Percentiles rank a stretch among this genome's conserved stretches.
These are phyloP conservation scores for Mortierella sp. DNA, from an alignment of 371 early-diverging fungal genomes.

Conservation along the genomic window DNA sequence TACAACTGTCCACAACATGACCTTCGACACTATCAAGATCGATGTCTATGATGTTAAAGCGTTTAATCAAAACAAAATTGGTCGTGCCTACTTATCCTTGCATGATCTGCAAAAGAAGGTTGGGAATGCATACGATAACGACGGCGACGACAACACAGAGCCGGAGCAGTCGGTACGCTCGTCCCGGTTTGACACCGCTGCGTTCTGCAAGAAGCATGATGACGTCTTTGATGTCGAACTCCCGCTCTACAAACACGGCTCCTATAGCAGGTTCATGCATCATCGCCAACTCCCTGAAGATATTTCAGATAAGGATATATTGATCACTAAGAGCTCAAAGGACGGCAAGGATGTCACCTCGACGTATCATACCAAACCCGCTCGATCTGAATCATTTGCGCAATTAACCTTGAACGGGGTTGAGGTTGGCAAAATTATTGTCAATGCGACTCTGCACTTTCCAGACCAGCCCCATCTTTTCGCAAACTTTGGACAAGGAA, in stretches of 20 bases:
- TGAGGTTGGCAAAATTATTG: slow-evolving; percentile 47
- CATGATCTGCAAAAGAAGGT: slow-evolving; percentile 48
- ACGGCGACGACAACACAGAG: slow-evolving; percentile 43
- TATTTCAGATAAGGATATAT: slow-evolving; percentile 3
- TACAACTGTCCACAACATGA: slow-evolving; percentile 53
- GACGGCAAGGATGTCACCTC: slow-evolving; percentile 24
- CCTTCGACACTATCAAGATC: slow-evolving; percentile 53
- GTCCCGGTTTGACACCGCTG: slow-evolving; percentile 32
- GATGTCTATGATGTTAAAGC: slow-evolving; percentile 44
- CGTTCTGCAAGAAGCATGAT: slow-evolving; percentile 43
- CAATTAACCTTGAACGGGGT: slow-evolving; percentile 43
- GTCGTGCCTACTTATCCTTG: slow-evolving; percentile 49
- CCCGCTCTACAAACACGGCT: slow-evolving; percentile 53
- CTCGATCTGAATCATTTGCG: slow-evolving; percentile 32
- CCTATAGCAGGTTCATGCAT: slow-evolving; percentile 43
- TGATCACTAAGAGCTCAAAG: slow-evolving; percentile 38
- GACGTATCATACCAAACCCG: slow-evolving; percentile 2
- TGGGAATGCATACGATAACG: slow-evolving; percentile 48
- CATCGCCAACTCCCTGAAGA: not conserved
- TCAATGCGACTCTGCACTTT: slow-evolving; percentile 44
- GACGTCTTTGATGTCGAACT: slow-evolving; percentile 46
- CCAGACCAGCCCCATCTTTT: slow-evolving; percentile 44
- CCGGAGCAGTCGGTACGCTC: slow-evolving; percentile 44
- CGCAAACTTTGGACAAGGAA: slow-evolving; percentile 30
- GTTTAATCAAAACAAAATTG: slow-evolving; percentile 38